A percentile compares a stretch with the other conserved stretches of the same genome.
Conservation (phyloP, 1,284 basidiomycete species). For the Sporisorium scitamineum region DNA sequence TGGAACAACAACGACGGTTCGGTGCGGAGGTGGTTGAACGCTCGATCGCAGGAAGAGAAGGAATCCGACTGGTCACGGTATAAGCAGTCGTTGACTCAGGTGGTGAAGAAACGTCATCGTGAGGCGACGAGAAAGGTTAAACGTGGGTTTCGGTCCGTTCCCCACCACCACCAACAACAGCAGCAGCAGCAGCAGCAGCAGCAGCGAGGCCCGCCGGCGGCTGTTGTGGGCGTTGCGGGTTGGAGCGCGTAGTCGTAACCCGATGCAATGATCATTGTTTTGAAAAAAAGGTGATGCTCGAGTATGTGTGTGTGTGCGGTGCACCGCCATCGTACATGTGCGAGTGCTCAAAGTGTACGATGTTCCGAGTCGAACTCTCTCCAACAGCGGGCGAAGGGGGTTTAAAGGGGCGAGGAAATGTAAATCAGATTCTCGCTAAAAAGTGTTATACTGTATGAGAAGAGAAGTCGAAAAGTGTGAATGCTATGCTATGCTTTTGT, state of each 20-base stretch:
- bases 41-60: slow-evolving; percentile 42
- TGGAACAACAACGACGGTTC: slow-evolving; percentile 25
- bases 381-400: too few species aligned
- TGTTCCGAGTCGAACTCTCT: neutral
- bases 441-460: neutral
- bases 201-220: too few species aligned
- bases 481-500: neutral
- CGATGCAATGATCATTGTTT: too few species aligned
- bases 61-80: slow-evolving; percentile 40
- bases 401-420: neutral
- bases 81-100: slow-evolving; percentile 50
- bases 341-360: neutral
- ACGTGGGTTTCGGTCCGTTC: too few species aligned
- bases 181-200: slow-evolving; percentile 6
- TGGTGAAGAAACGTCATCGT: slow-evolving; percentile 59
- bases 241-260: too few species aligned
- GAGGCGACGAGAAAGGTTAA: slow-evolving; percentile 60
- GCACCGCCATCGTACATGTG: too few species aligned
- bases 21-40: slow-evolving; percentile 40
- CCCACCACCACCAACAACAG: too few species aligned
- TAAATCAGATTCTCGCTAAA: neutral
- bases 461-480: too few species aligned
- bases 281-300: too few species aligned
- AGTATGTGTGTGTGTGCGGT: too few species aligned
- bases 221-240: too few species aligned